Percentiles rank a stretch among this genome's conserved stretches.
These are phyloP conservation scores for Panicum virgatum DNA, from an alignment of 202 grass and related monocot species.

Conservation along the genomic window DNA sequence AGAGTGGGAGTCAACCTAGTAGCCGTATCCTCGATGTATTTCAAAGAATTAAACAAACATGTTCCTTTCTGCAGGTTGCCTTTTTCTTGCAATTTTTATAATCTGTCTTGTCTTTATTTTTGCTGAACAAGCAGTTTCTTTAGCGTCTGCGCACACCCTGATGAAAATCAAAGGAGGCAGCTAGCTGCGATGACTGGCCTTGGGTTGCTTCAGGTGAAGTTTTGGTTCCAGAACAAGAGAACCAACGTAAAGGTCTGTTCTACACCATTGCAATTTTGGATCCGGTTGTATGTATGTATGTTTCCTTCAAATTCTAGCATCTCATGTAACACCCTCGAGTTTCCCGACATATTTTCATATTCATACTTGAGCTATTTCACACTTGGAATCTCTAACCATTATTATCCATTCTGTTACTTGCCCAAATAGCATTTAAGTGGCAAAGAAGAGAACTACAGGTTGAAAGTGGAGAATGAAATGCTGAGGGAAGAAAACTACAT, in stretches of 20 bases:
- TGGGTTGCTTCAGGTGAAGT: constrained; percentile 55
- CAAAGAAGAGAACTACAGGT: constrained; percentile 56
- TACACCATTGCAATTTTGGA: background rate
- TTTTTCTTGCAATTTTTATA: background rate
- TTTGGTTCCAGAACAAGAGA: constrained; percentile 90
- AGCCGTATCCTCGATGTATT: background rate
- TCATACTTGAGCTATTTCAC: background rate
- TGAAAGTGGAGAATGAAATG: constrained; percentile 58
- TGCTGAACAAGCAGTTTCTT: constrained; percentile 55
- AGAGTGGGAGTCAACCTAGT: background rate
- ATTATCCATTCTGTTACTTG: constrained; percentile 1
- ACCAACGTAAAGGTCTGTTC: constrained; percentile 63
- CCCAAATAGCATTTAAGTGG: constrained; percentile 43
- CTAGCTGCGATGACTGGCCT: constrained; percentile 42
- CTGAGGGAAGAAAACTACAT: constrained; percentile 48
- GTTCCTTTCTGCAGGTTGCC: background rate
- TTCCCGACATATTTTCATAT: background rate
- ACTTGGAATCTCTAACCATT: constrained; percentile 17
- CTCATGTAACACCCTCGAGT: background rate
- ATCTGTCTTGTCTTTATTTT: background rate
- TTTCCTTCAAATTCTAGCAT: background rate
- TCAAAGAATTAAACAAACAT: background rate
- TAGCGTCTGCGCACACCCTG: constrained; percentile 55
- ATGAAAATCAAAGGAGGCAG: constrained; percentile 51
- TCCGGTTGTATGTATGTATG: too few relatives aligned